phyloP scores from a whole-genome alignment of 1,284 basidiomycete genomes.

The Pseudozyma hubeiensis region DNA sequence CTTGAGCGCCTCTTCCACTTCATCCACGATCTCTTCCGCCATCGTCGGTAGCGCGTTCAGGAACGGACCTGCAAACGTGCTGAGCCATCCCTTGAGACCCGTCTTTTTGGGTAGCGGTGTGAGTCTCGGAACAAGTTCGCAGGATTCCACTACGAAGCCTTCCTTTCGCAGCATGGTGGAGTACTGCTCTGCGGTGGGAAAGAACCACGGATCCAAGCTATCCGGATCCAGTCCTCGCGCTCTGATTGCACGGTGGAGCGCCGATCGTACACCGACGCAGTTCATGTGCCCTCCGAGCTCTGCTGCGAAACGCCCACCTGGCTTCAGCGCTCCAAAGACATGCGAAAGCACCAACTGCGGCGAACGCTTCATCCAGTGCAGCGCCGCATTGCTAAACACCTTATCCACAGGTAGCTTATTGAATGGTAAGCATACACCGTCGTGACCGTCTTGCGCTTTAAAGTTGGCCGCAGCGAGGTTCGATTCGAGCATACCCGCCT shows the following conservation, averaged over 20 bases:
- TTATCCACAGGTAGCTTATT: constrained; percentile 17
- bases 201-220: constrained; percentile 40
- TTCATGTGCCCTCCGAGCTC: constrained; percentile 45
- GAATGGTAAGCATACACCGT: neutral
- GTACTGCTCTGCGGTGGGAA: constrained; percentile 28
- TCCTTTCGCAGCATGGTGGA: constrained; percentile 7
- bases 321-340: constrained; percentile 2
- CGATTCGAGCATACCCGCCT: neutral
- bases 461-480: constrained; percentile 3
- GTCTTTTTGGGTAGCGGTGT: constrained; percentile 23
- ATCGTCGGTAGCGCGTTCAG: constrained; percentile 18
- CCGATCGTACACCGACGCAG: constrained; percentile 28
- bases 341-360: constrained; percentile 11
- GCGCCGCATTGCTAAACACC: constrained; percentile 49
- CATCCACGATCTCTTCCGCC: constrained; percentile 18
- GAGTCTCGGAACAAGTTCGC: constrained; percentile 33
- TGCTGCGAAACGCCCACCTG: constrained; percentile 29
- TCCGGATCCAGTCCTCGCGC: constrained; percentile 15
- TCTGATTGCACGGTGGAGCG: constrained; percentile 17
- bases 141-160: constrained; percentile 30
- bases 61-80: constrained; percentile 40
- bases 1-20: constrained; percentile 24
- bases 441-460: constrained; percentile 29
- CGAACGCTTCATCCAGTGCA: constrained; percentile 46
- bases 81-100: constrained; percentile 35